Conservation (phyloP, 257 asterid genomes). For the Solanum appendiculatum region DNA sequence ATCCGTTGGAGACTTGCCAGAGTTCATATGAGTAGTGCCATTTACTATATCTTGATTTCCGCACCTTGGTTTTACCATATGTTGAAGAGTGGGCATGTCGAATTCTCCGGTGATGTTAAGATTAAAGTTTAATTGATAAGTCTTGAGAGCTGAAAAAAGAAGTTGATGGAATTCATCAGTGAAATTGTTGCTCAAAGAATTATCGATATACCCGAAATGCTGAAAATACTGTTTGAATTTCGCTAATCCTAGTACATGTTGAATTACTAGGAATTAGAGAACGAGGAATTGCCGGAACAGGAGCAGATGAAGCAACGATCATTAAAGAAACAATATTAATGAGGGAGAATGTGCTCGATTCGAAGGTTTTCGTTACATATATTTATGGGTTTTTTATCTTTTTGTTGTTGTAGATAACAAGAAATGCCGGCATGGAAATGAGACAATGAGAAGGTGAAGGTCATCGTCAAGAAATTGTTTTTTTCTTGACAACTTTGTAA, state of each 20-base stretch:
- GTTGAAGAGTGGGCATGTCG: slow-evolving; percentile 37
- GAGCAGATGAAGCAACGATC: neutral
- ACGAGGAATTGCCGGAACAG: slow-evolving; percentile 39
- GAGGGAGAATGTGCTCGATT: neutral
- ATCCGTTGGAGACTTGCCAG: slow-evolving; percentile 14
- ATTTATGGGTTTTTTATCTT: neutral
- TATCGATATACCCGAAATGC: slow-evolving; percentile 48
- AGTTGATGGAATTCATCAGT: slow-evolving; percentile 50
- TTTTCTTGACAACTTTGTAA: neutral
- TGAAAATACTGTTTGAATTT: slow-evolving; percentile 57
- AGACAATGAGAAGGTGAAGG: neutral
- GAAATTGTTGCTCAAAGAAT: slow-evolving; percentile 25
- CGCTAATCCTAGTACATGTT: slow-evolving; percentile 49
- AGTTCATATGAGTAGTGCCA: slow-evolving; percentile 50
- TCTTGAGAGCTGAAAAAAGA: slow-evolving; percentile 40
- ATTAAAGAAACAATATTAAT: neutral
- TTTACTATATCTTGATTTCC: slow-evolving; percentile 64
- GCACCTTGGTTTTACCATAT: slow-evolving; percentile 42
- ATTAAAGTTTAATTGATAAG: slow-evolving; percentile 67
- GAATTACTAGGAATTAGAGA: slow-evolving; percentile 34
- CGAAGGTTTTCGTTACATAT: neutral
- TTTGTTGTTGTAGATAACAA: neutral
- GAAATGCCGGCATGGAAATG: neutral
- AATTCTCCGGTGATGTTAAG: slow-evolving; percentile 54
- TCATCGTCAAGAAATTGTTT: neutral